Conservation (phyloP, 345 rosid species). For the Mallotus nudiflorus region DNA sequence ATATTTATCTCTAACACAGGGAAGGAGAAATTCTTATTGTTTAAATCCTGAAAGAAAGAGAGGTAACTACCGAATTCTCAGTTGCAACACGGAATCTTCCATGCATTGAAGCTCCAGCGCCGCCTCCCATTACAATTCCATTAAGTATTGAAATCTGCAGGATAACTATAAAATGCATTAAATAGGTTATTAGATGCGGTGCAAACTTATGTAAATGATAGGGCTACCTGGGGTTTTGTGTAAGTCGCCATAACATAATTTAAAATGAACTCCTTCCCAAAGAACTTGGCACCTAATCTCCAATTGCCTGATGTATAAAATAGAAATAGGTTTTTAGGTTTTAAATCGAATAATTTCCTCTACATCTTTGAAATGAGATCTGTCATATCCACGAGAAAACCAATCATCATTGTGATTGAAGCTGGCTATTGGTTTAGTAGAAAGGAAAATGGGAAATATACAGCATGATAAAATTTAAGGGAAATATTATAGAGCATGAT, state of each 20-base stretch:
- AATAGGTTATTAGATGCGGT: not conserved
- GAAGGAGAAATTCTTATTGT: not conserved
- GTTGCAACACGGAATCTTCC: conserved; percentile 80
- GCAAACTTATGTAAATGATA: not conserved
- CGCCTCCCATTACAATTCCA: conserved; percentile 94
- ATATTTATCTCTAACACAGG: too few species aligned
- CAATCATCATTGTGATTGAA: not conserved
- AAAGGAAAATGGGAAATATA: too few species aligned
- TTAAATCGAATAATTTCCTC: not conserved
- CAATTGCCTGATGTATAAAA: conserved; percentile 46
- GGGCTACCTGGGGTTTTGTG: conserved; percentile 63
- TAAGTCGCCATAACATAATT: conserved; percentile 71
- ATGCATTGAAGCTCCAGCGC: conserved; percentile 71
- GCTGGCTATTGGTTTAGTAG: not conserved
- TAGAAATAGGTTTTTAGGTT: not conserved
- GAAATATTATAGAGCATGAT: not conserved
- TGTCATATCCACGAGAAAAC: not conserved
- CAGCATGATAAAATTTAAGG: not conserved
- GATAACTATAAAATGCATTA: not conserved
- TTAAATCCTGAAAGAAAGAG: conserved; percentile 13
- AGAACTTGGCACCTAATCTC: conserved; percentile 54
- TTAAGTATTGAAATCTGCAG: conserved; percentile 68
- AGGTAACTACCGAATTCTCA: conserved; percentile 59
- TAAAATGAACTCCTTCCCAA: conserved; percentile 51
- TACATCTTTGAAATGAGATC: not conserved